Evolutionary conservation across 2,329 filamentous ascomycete species (phyloP).

Genomic region (Claviceps africana): DNA sequence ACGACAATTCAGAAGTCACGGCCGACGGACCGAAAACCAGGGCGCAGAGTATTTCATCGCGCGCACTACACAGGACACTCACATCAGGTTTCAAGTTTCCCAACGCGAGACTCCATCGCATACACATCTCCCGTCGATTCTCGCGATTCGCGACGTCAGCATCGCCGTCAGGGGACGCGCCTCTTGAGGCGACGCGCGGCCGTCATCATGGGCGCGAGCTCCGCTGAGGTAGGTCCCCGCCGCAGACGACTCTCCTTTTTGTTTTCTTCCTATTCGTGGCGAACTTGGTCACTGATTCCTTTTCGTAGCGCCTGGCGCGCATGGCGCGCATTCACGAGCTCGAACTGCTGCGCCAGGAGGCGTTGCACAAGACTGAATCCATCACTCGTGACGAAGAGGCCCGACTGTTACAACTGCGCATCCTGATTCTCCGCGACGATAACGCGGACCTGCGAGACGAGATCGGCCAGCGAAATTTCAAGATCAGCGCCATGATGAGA

Average conservation of each 20-base stretch:
- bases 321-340: conserved; percentile 37
- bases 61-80: no score
- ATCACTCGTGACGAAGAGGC: conserved; percentile 63
- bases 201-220: conserved; percentile 14
- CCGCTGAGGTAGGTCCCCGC: conserved; percentile 13
- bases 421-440: conserved; percentile 61
- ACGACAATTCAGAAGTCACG: not conserved
- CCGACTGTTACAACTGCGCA: conserved; percentile 53
- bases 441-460: conserved; percentile 53
- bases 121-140: not conserved
- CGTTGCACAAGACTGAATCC: conserved; percentile 48
- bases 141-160: not conserved
- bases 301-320: conserved; percentile 26
- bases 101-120: not conserved
- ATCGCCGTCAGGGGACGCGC: not conserved
- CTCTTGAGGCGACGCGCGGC: conserved; percentile 1
- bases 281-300: conserved; percentile 6
- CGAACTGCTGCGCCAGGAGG: conserved; percentile 56
- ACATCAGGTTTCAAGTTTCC: not conserved
- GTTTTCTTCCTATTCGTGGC: not conserved
- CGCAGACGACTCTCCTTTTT: not conserved
- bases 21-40: not conserved
- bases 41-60: not conserved
- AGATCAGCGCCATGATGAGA: conserved; percentile 34
- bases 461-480: conserved; percentile 44